phyloP scores from a whole-genome alignment of 257 asterid genomes.

The Galeopsis tetrahit region DNA sequence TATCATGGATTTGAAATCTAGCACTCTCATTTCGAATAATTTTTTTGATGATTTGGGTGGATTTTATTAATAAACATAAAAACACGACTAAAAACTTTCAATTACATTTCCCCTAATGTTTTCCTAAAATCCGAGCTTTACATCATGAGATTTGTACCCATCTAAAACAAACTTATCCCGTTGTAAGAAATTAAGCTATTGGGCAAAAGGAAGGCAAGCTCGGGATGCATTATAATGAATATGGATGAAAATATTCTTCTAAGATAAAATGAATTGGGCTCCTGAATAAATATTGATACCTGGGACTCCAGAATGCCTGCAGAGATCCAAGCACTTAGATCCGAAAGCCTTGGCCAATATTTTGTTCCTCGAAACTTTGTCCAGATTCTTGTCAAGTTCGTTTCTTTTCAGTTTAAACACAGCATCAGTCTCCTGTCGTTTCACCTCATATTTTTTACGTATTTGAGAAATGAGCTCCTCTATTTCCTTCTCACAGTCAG shows the following conservation, averaged over 20 bases:
- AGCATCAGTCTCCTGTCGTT: too few relatives aligned
- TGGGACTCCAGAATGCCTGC: slow-evolving; percentile 52
- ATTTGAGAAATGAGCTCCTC: too few relatives aligned
- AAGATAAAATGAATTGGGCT: slow-evolving; percentile 12
- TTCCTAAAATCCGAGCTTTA: background rate
- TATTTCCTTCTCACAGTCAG: too few relatives aligned
- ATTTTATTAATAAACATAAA: background rate
- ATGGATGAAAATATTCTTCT: slow-evolving; percentile 2
- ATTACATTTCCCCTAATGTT: background rate
- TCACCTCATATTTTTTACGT: too few relatives aligned
- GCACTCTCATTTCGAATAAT: background rate
- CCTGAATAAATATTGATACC: slow-evolving; percentile 29
- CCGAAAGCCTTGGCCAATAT: slow-evolving; percentile 73
- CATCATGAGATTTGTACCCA: slow-evolving; percentile 1
- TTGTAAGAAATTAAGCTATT: background rate
- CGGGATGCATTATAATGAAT: background rate
- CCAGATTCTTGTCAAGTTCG: slow-evolving; percentile 51
- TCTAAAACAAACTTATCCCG: background rate
- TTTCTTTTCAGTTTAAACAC: too few relatives aligned
- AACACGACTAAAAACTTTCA: background rate
- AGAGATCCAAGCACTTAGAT: slow-evolving; percentile 72
- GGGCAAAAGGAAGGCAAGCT: background rate
- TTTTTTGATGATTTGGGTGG: background rate
- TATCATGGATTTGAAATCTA: background rate
- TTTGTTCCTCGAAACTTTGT: slow-evolving; percentile 61